A percentile compares a stretch with the other conserved stretches of the same genome.
phyloP scores from a whole-genome alignment of 495 filamentous ascomycete genomes.

The Penicillium bialowiezense region DNA sequence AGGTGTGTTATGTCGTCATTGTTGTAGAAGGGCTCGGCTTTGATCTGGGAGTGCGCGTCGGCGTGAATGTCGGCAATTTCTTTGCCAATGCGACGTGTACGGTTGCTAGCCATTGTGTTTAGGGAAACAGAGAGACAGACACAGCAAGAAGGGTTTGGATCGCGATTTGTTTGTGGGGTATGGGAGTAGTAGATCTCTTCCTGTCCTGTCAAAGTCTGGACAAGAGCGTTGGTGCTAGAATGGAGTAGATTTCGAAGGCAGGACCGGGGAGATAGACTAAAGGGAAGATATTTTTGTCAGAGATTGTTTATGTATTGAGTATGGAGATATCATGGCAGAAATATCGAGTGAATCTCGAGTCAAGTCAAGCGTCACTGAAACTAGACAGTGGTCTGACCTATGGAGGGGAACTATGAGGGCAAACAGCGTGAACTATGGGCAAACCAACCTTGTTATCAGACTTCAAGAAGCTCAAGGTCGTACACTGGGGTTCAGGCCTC shows the following conservation, averaged over 20 bases:
- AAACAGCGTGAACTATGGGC: background rate
- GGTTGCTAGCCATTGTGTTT: constrained; percentile 66
- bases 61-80: constrained; percentile 83
- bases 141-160: background rate
- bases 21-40: constrained; percentile 59
- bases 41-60: constrained; percentile 73
- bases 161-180: background rate
- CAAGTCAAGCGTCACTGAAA: background rate
- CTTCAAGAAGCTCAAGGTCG: no score
- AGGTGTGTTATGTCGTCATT: constrained; percentile 79
- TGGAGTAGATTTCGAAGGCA: background rate
- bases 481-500: no score
- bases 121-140: no score
- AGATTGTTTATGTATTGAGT: background rate
- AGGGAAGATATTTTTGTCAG: background rate
- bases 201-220: background rate
- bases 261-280: background rate
- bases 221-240: background rate
- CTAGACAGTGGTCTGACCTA: constrained; percentile 13
- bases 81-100: constrained; percentile 81
- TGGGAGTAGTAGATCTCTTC: background rate
- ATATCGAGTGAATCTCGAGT: background rate
- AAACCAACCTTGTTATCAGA: no score
- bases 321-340: background rate
- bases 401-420: constrained; percentile 22